Percentiles rank a stretch among this genome's conserved stretches.
Evolutionary conservation across 768 basidiomycete genomes (phyloP).

Genomic region (Pleurotus citrinopileatus): DNA sequence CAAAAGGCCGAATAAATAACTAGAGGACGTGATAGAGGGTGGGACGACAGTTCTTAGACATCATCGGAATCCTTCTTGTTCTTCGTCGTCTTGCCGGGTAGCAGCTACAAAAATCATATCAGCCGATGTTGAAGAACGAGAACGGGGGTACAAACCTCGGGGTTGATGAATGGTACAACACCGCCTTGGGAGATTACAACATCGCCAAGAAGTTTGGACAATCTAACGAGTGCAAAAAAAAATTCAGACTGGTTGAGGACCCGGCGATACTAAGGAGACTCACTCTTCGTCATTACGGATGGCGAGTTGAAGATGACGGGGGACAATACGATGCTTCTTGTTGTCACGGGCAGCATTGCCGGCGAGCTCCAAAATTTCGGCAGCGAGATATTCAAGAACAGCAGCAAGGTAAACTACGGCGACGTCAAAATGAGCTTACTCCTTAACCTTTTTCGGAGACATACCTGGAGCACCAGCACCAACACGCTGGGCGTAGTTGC

Average conservation of each 20-base stretch:
- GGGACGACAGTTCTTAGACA: constrained; percentile 25
- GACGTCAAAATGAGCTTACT: constrained; percentile 7
- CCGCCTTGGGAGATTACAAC: constrained; percentile 87
- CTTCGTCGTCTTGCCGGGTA: constrained; percentile 42
- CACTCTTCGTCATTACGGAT: constrained; percentile 80
- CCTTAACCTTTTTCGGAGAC: constrained; percentile 3
- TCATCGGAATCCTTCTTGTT: constrained; percentile 48
- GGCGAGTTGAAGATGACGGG: constrained; percentile 78
- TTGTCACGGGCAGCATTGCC: constrained; percentile 70
- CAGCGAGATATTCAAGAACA: constrained; percentile 78
- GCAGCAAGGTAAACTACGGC: constrained; percentile 70
- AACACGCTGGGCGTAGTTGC: constrained; percentile 72
- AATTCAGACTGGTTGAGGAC: background rate
- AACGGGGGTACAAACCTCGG: constrained; percentile 22
- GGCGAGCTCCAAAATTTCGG: constrained; percentile 81
- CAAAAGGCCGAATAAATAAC: constrained; percentile 8
- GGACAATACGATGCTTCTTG: constrained; percentile 83
- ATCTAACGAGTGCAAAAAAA: constrained; percentile 26
- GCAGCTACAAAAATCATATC: constrained; percentile 27
- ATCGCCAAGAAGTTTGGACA: constrained; percentile 76
- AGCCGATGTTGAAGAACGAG: background rate
- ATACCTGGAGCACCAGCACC: constrained; percentile 72
- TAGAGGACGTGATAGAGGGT: background rate
- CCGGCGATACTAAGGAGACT: constrained; percentile 12
- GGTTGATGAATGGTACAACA: constrained; percentile 72